Base-by-base conservation (phyloP, 768 basidiomycete species). In the Amanita muscaria region DNA sequence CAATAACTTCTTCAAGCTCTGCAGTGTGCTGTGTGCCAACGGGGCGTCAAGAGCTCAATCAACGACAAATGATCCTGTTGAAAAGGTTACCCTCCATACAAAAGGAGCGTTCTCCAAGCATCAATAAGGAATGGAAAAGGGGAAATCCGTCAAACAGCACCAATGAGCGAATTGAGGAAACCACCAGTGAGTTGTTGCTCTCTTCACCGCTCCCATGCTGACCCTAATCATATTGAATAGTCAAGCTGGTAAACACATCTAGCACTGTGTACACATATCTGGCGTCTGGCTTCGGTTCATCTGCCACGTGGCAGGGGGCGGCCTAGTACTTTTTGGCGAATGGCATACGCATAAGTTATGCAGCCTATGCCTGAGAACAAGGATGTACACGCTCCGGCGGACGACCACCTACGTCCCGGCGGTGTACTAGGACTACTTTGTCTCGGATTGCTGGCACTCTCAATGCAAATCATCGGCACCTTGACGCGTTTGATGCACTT, bases 11-110 rank as follows among this genome's bases (percentile, higher is more conserved):
- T 12, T n/a, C 15, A 12, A 16, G 4, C 3, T 15, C 42, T 14
- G 62, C 47, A 49, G 63, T 73, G n/a, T 91, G 88, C 87, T 69
- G 83, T 2, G 84, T 84, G 0, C 86, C 88, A 4, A 84, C 85
- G 0, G 88, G 88, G 2, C 69, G 43, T 24, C 33, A 44, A 19
- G 90, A 92, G 55, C 74, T 93, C 42, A 88, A 79, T 50, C 80
- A 83, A 47, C 74, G 90, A 5, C 89, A 94, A 59, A 68, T 93
- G 1, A 67, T 76, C 22, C 67, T 93, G 10, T 67, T 93, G 21
- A 74, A 79, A 23, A 85, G 88, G 51, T 91, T 94, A 14, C 25
- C 51, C 1, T 53, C 54, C 5, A 57, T 62, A 7, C 55, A 51
- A 2, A 64, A 63, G 43, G 65, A 63, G 40, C 55, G n/a, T n/a